Conservation (phyloP, 2,329 filamentous ascomycete species). For the Diaporthe ampelina region DNA sequence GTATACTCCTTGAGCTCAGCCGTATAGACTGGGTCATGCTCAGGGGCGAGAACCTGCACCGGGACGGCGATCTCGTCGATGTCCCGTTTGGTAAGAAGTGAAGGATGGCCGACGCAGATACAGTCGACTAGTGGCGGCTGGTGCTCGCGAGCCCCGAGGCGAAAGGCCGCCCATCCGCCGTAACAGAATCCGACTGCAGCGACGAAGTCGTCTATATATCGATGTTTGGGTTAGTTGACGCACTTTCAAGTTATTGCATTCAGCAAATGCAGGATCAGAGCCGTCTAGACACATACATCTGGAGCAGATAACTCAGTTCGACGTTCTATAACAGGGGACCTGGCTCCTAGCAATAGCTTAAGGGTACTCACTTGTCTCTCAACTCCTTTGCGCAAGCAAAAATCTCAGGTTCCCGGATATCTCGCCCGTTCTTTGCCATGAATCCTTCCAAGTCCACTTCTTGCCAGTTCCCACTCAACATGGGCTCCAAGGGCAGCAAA, state of each 20-base stretch:
- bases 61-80: too few relatives aligned
- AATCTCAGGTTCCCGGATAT: background rate
- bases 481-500: background rate
- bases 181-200: background rate
- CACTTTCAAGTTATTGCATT: too few relatives aligned
- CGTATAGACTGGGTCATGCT: too few relatives aligned
- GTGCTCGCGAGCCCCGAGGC: background rate
- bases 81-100: too few relatives aligned
- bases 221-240: background rate
- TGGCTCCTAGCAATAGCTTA: rapidly evolving
- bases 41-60: too few relatives aligned
- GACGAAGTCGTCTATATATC: background rate
- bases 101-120: too few relatives aligned
- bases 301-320: background rate
- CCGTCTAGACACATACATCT: background rate
- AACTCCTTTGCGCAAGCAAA: background rate
- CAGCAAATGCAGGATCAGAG: background rate
- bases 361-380: background rate
- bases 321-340: background rate
- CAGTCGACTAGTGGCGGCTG: too few relatives aligned
- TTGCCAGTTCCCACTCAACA: background rate
- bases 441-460: background rate
- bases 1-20: too few relatives aligned
- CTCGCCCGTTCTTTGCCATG: background rate
- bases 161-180: background rate